Evolutionary conservation across 352 stramenopile genomes (phyloP), one percentile per base, ranked within the genome.

Genomic region (Globisporangium carolinianum): DNA sequence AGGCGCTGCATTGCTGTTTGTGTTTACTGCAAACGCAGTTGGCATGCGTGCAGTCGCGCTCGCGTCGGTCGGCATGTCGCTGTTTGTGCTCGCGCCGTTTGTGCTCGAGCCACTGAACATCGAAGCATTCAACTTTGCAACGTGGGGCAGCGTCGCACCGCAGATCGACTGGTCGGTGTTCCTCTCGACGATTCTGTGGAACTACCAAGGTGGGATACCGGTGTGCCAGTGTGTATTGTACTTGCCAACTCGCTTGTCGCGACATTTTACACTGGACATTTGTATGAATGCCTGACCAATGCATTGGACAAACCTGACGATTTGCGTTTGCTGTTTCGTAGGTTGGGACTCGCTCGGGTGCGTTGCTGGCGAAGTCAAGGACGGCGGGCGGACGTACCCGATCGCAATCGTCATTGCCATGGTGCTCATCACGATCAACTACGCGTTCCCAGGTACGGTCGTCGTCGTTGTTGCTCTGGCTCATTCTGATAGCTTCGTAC

Each of bases 101-200:
- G 42, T 91, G 9, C 63, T 94, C 37, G 82, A 94, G 59, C 84
- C 82, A 0, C 54, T 94, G 57, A 86, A 69, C 15, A 59, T 94
- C 14, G 68, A 89, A 41, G 71, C 79, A 32, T 90, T 90, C 59
- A 89, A 91, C 52, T 61, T 87, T 15, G 67, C 79, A 3, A 90
- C 77, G 17, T 92, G 82, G 84, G 78, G 78, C 12, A 78, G 71
- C 39, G 73, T 87, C 6, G 75, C 82, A 14, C 79, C 79, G 11
- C 36, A 76, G 10, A 89, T 92, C 58, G 71, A 92, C 64, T 92
- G 84, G 84, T 90, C 80, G 24, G 53, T 91, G n/a, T 94, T 94
- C 61, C 72, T 92, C 36, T 91, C 80, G 4, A 91, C 83, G 1
- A 91, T 92, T 58, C 61, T 94, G 10, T 94, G 84, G 84, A 92